A percentile compares a stretch with the other conserved stretches of the same genome.
Conservation (phyloP, 805 yeast species). For the Metschnikowia vanudenii region DNA sequence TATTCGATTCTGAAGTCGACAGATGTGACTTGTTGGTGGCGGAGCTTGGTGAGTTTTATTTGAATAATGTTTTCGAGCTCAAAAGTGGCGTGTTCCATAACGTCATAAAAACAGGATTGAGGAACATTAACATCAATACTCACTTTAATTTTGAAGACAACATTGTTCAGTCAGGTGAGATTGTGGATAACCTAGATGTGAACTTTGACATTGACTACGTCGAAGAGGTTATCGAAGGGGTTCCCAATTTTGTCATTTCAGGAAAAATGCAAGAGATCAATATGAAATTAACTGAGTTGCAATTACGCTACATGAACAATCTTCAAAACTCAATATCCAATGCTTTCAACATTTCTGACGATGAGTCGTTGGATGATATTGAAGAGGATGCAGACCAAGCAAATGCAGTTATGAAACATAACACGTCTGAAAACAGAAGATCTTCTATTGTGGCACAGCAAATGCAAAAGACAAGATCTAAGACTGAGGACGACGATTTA, state of each 20-base stretch:
- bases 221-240: constrained; percentile 35
- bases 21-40: constrained; percentile 62
- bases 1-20: constrained; percentile 39
- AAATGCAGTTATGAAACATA: constrained; percentile 44
- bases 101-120: constrained; percentile 62
- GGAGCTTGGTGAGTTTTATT: constrained; percentile 78
- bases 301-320: constrained; percentile 55
- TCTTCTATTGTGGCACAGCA: background rate
- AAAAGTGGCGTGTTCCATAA: constrained; percentile 41
- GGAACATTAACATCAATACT: constrained; percentile 70
- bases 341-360: constrained; percentile 46
- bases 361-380: constrained; percentile 48
- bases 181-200: constrained; percentile 65
- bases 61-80: constrained; percentile 56
- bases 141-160: constrained; percentile 48
- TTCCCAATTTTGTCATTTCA: constrained; percentile 49
- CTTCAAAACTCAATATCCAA: constrained; percentile 54
- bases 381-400: constrained; percentile 66
- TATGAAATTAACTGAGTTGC: constrained; percentile 70
- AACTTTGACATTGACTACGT: constrained; percentile 56
- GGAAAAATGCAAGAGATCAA: constrained; percentile 66
- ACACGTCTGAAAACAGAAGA: constrained; percentile 5
- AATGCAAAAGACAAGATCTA: background rate
- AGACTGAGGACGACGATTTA: constrained; percentile 9
- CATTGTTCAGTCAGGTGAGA: constrained; percentile 53